A percentile compares a stretch with the other conserved stretches of the same genome.
These are phyloP conservation scores for Cyberlindnera bimundalis DNA, from an alignment of 805 yeast genomes.

Conservation along the genomic window DNA sequence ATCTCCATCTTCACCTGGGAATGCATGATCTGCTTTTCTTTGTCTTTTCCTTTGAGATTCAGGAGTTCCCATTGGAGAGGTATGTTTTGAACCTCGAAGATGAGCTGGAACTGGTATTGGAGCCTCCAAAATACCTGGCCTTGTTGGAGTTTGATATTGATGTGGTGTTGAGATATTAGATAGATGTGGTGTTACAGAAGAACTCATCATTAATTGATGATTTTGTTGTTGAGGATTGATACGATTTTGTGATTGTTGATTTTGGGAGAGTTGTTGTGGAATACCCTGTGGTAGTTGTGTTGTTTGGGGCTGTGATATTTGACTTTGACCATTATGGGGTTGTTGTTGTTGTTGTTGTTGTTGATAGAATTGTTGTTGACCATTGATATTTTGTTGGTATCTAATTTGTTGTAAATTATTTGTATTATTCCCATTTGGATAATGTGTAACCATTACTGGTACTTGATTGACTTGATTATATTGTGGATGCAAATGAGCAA, in stretches of 20 bases:
- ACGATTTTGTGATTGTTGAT: constrained; percentile 9
- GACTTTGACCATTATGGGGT: constrained; percentile 8
- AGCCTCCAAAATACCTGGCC: constrained; percentile 15
- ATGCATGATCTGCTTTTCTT: constrained; percentile 27
- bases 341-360: constrained; percentile 16
- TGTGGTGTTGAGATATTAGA: constrained; percentile 4
- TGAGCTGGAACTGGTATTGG: constrained; percentile 9
- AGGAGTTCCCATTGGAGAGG: constrained; percentile 15
- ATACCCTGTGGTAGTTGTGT: background rate
- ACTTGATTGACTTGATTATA: constrained; percentile 10
- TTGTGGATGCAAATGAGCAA: constrained; percentile 4
- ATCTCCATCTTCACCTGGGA: constrained; percentile 34
- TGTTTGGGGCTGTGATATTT: background rate
- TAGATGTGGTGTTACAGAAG: constrained; percentile 7
- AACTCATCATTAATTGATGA: constrained; percentile 8
- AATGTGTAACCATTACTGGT: constrained; percentile 24
- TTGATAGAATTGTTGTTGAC: constrained; percentile 6
- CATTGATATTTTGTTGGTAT: constrained; percentile 16
- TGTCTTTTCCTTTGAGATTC: constrained; percentile 26
- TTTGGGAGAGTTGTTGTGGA: constrained; percentile 4
- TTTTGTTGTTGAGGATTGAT: constrained; percentile 2
- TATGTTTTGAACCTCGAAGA: constrained; percentile 9
- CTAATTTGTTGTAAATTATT: constrained; percentile 15
- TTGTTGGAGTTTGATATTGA: constrained; percentile 27
- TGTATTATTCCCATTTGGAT: constrained; percentile 12